A percentile compares a stretch with the other conserved stretches of the same genome.
phyloP scores from a whole-genome alignment of 228 moss, liverwort and hornwort species.

The Sphagnum fallax region DNA sequence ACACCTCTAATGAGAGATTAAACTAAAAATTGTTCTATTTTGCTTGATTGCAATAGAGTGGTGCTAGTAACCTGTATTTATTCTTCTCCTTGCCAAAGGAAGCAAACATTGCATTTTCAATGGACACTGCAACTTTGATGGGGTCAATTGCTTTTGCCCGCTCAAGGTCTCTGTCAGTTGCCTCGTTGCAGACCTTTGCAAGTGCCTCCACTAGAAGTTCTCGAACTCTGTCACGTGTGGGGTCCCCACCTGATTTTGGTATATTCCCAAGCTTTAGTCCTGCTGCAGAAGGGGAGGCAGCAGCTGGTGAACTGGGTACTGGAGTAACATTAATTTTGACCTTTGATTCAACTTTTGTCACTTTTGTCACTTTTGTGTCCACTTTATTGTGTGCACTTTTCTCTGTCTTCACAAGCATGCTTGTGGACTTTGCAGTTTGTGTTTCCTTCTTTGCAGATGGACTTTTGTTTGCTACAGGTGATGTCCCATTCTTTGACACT shows the following conservation, averaged over 20 bases:
- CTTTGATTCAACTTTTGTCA: conserved; percentile 32
- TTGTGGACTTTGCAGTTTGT: conserved; percentile 9
- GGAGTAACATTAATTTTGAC: conserved; percentile 3
- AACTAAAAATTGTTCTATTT: too few species aligned
- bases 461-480: conserved; percentile 22
- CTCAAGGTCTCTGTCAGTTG: conserved; percentile 36
- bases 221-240: conserved; percentile 61
- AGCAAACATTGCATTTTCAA: conserved; percentile 71
- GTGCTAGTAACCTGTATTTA: conserved; percentile 28
- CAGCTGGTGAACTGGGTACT: conserved; percentile 15
- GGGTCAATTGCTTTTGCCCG: conserved; percentile 40
- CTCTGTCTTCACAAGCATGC: conserved; percentile 18
- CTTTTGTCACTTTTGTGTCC: conserved; percentile 26
- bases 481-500: conserved; percentile 41
- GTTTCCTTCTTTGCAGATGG: conserved; percentile 25
- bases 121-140: conserved; percentile 40
- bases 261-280: conserved; percentile 42
- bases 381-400: conserved; percentile 16
- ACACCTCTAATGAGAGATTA: too few species aligned
- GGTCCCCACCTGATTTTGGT: conserved; percentile 53
- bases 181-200: conserved; percentile 65
- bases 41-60: too few species aligned
- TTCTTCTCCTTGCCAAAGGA: conserved; percentile 50
- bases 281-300: conserved; percentile 32
- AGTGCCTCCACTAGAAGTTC: conserved; percentile 59